phyloP scores from a whole-genome alignment of 108 stramenopile genomes.

The Skeletonema costatum region DNA sequence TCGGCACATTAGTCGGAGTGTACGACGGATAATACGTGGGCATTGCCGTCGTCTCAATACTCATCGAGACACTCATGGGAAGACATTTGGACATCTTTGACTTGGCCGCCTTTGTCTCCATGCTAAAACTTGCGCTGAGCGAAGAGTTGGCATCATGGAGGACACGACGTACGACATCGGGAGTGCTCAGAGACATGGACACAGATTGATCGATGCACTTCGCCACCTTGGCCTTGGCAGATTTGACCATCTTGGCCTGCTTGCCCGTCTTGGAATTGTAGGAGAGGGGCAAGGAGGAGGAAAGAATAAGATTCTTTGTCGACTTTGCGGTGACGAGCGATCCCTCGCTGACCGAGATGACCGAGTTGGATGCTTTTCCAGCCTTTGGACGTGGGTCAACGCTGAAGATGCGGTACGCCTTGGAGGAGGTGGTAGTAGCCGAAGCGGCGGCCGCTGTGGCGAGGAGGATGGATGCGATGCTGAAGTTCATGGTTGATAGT shows the following conservation, averaged over 20 bases:
- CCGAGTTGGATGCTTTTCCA: not conserved
- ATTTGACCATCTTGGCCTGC: not conserved
- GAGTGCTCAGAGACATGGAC: not conserved
- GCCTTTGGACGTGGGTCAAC: not conserved
- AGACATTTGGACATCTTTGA: not conserved
- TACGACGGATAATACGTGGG: not conserved
- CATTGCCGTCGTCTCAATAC: not conserved
- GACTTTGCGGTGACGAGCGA: not conserved
- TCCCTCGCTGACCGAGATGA: not conserved
- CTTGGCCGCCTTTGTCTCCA: not conserved
- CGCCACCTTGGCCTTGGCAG: not conserved
- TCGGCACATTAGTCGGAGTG: not conserved
- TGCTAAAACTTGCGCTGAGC: too few species aligned
- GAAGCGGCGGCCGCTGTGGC: not conserved
- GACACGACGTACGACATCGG: not conserved
- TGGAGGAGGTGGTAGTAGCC: not conserved
- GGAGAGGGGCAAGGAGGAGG: not conserved
- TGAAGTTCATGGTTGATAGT: constrained; percentile 1
- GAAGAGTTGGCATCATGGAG: not conserved
- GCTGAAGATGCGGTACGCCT: not conserved
- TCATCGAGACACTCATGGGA: constrained; percentile 1
- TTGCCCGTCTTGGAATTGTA: not conserved
- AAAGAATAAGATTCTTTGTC: not conserved
- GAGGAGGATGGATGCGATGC: not conserved
- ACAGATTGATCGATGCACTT: not conserved